phyloP scores from a whole-genome alignment of 2,329 filamentous ascomycete genomes.

The Hymenoscyphus salicellus region DNA sequence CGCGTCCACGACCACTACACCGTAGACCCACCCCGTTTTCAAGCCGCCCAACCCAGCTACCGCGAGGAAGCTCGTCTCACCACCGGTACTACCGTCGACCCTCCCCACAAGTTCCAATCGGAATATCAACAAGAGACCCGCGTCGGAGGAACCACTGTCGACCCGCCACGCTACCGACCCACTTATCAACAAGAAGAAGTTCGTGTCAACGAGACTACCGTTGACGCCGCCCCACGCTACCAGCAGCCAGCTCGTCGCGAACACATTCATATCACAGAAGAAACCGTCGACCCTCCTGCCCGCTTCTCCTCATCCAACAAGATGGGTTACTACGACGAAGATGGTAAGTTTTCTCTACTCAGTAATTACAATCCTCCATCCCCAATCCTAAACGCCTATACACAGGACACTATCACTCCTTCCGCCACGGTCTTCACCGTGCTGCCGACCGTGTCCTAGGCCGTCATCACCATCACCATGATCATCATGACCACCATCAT shows the following conservation, averaged over 20 bases:
- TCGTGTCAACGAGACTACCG: slow-evolving; percentile 57
- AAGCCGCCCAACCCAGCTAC: slow-evolving; percentile 38
- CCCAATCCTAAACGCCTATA: slow-evolving; percentile 27
- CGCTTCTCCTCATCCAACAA: slow-evolving; percentile 42
- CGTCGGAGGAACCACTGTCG: slow-evolving; percentile 33
- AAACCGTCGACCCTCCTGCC: slow-evolving; percentile 37
- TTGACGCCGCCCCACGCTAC: slow-evolving; percentile 49
- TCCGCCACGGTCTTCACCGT: slow-evolving; percentile 67
- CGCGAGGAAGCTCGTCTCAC: slow-evolving; percentile 25
- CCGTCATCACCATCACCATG: slow-evolving; percentile 55
- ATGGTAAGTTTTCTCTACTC: slow-evolving; percentile 40
- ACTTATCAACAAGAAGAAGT: slow-evolving; percentile 34
- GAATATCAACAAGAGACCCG: slow-evolving; percentile 31
- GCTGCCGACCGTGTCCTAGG: slow-evolving; percentile 60
- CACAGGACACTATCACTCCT: slow-evolving; percentile 66
- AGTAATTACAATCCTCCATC: slow-evolving; percentile 17
- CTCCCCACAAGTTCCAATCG: slow-evolving; percentile 30
- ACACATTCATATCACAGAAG: slow-evolving; percentile 29
- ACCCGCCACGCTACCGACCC: slow-evolving; percentile 32
- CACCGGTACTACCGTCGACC: slow-evolving; percentile 35
- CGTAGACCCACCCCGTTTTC: slow-evolving; percentile 50
- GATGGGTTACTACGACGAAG: slow-evolving; percentile 80
- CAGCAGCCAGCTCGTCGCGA: slow-evolving; percentile 21
- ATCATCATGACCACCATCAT: slow-evolving; percentile 37
- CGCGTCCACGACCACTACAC: slow-evolving; percentile 55